Evolutionary conservation across 2,329 filamentous ascomycete genomes (phyloP), one percentile per base, ranked within the genome.

Genomic region (Fusarium xyrophilum): DNA sequence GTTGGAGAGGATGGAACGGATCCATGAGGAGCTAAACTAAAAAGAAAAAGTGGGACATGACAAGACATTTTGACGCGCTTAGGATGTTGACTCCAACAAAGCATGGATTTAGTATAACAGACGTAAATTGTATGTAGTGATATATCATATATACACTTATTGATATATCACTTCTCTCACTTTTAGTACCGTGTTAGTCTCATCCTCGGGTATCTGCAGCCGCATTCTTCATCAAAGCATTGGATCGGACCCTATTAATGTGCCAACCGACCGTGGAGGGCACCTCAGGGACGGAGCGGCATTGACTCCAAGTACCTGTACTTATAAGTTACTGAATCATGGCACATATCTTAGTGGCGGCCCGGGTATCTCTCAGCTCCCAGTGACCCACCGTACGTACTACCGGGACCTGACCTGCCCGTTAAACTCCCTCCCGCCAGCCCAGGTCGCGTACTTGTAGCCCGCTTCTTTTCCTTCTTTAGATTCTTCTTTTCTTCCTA

Each of bases 321-420:
- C 67, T 36, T 40, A 11, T 4, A 3, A 38, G 67, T 19, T 70
- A 70, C 67, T 54, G 56, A 50, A 30, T 68, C 38, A 61, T 53
- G 25, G 14, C 17, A 33, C 30, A 14, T 12, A 21, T 19, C 15
- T 10, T 25, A 60, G 59, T 64, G 39, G 43, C 52, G 38, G 23
- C 15, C 27, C 30, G 52, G 38, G 67, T 70, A 68, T 39, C 54
- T 44, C 11, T 23, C 27, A 53, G 33, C 40, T 70, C 67, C 7
- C 48, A 36, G 36, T 42, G 67, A 68, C 67, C 67, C 67, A 70
- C 68, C 43, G 32, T 55, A 73, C 43, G 32, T 55, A 73, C 72
- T 71, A 60, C 69, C 69, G 71, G 73, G 72, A 67, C 67, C 70
- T 70, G 68, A 55, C 65, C 67, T 63, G 67, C 71, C 74, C 63